Percentiles rank a stretch among this genome's conserved stretches.
Conservation (phyloP, 208 protist species). For the Tritrichomonas musculus region DNA sequence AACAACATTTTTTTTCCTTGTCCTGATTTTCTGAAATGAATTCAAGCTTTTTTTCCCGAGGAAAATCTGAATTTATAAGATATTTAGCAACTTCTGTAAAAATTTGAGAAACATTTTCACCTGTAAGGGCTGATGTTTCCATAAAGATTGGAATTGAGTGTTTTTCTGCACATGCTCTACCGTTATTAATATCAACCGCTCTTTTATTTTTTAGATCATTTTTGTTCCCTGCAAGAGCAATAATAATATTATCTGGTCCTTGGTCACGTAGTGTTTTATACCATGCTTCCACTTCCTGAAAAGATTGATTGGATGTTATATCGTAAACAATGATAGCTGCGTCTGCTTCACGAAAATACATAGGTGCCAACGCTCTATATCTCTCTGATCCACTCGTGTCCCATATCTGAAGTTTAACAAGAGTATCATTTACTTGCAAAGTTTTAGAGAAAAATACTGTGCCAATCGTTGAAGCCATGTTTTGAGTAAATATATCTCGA, state of each 20-base stretch:
- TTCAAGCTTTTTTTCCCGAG: too few relatives aligned
- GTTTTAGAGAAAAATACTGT: neutral
- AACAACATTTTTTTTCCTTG: too few relatives aligned
- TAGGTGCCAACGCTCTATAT: neutral
- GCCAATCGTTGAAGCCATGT: neutral
- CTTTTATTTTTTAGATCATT: neutral
- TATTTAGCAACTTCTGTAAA: too few relatives aligned
- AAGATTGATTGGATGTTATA: constrained; percentile 87
- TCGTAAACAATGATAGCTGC: constrained; percentile 93
- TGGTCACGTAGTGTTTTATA: neutral
- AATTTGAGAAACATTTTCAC: too few relatives aligned
- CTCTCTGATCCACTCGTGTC: neutral
- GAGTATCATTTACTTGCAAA: neutral
- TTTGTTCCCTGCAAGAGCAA: neutral
- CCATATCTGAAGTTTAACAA: neutral
- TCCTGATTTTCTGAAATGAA: too few relatives aligned
- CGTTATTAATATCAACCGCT: neutral
- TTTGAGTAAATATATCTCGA: neutral
- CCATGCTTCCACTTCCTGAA: constrained; percentile 58
- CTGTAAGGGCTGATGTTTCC: too few relatives aligned
- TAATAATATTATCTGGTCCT: neutral
- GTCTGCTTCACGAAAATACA: neutral
- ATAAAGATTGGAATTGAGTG: too few relatives aligned
- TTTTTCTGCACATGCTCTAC: neutral
- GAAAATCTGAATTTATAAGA: too few relatives aligned